A percentile compares a stretch with the other conserved stretches of the same genome.
Evolutionary conservation across 495 filamentous ascomycete genomes (phyloP).

Genomic region (Paragyromitra xinjiangensis): DNA sequence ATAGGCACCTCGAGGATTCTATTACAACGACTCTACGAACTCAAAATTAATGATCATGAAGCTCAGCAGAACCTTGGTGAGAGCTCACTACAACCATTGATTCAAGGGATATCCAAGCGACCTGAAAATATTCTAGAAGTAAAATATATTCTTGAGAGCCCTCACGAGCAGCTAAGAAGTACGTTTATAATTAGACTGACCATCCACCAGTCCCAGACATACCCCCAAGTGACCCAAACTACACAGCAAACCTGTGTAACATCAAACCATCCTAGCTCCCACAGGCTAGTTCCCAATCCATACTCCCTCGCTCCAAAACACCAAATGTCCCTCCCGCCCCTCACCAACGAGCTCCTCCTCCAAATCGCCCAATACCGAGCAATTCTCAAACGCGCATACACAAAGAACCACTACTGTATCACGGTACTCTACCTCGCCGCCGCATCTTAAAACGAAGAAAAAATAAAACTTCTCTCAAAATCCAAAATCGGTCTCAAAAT

Average conservation of each 20-base stretch:
- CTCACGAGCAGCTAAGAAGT: not conserved
- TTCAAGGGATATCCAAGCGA: not conserved
- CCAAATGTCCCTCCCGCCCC: constrained; percentile 5
- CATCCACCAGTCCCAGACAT: not conserved
- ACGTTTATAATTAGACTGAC: not conserved
- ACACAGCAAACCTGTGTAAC: not conserved
- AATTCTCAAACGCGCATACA: not conserved
- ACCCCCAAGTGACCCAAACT: not conserved
- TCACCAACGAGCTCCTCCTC: constrained; percentile 29
- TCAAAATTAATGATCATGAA: too few relatives aligned
- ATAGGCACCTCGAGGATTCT: too few relatives aligned
- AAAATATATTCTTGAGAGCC: too few relatives aligned
- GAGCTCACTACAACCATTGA: too few relatives aligned
- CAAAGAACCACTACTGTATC: not conserved
- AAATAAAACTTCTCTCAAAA: not conserved
- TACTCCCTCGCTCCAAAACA: not conserved
- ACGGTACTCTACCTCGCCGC: constrained; percentile 17
- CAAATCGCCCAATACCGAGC: constrained; percentile 14
- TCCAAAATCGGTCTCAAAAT: constrained; percentile 7
- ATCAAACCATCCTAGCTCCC: not conserved
- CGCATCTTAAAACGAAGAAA: not conserved
- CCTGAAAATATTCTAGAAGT: not conserved
- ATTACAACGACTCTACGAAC: too few relatives aligned
- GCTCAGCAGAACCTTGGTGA: too few relatives aligned
- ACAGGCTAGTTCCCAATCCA: not conserved